Conservation (phyloP, 176 grass and related monocot species). For the Elaeis guineensis region DNA sequence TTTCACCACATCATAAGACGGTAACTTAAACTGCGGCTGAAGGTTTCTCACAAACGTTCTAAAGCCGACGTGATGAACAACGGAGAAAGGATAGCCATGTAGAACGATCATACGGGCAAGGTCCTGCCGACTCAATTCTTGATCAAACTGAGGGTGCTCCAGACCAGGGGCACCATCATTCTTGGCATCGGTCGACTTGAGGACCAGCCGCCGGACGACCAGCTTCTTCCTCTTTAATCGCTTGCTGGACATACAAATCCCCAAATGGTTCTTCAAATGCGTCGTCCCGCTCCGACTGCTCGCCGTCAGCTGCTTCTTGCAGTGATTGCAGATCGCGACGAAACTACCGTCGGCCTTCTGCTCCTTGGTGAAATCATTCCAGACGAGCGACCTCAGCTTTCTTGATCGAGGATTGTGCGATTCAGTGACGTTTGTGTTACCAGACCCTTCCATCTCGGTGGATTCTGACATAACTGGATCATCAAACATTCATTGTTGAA, state of each 20-base stretch:
- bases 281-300: constrained; percentile 94
- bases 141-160: constrained; percentile 58
- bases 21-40: constrained; percentile 88
- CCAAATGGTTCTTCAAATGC: constrained; percentile 83
- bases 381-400: constrained; percentile 79
- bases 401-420: constrained; percentile 62
- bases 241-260: constrained; percentile 68
- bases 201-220: constrained; percentile 62
- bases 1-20: constrained; percentile 59
- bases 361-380: constrained; percentile 99
- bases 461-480: too few relatives aligned
- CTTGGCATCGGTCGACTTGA: constrained; percentile 32
- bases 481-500: too few relatives aligned
- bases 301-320: constrained; percentile 99
- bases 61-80: constrained; percentile 86
- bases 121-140: constrained; percentile 71
- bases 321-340: constrained; percentile 90
- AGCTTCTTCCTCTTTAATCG: constrained; percentile 70
- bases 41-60: constrained; percentile 80
- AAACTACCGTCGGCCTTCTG: constrained; percentile 63
- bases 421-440: too few relatives aligned
- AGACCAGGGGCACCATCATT: constrained; percentile 31
- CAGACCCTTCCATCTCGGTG: too few relatives aligned
- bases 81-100: constrained; percentile 86
- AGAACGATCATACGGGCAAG: constrained; percentile 83